Conservation (phyloP, 1,284 basidiomycete genomes). For the Microbotryum violaceum region DNA sequence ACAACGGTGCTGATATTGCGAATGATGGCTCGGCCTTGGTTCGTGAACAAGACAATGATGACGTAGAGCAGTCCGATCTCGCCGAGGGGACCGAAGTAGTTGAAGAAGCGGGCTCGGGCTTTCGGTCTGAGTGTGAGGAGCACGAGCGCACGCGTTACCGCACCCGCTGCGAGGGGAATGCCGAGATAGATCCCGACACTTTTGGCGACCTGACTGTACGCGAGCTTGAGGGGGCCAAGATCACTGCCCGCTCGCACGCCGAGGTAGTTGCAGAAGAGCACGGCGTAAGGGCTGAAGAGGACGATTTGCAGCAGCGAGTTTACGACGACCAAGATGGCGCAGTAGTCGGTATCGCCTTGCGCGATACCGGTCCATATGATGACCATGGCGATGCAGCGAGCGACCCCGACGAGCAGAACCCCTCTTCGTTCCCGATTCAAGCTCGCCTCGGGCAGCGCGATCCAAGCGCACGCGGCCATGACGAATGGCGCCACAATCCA, state of each 20-base stretch:
- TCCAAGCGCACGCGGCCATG: constrained; percentile 79
- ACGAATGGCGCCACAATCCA: constrained; percentile 61
- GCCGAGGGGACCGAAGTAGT: constrained; percentile 60
- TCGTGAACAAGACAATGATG: constrained; percentile 68
- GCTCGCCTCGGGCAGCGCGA: constrained; percentile 64
- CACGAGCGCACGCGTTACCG: constrained; percentile 43
- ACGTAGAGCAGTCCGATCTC: constrained; percentile 47
- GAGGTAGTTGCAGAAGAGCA: constrained; percentile 70
- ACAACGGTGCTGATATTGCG: constrained; percentile 64
- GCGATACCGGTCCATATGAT: constrained; percentile 78
- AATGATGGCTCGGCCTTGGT: constrained; percentile 55
- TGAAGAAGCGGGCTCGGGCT: constrained; percentile 59
- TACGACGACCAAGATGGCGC: constrained; percentile 57
- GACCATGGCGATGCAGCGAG: constrained; percentile 42
- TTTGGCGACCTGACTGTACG: constrained; percentile 60
- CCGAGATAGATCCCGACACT: constrained; percentile 23
- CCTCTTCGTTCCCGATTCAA: constrained; percentile 45
- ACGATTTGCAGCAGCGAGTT: constrained; percentile 57
- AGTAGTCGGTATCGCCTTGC: constrained; percentile 60
- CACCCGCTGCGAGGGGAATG: constrained; percentile 50
- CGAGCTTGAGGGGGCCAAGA: constrained; percentile 47
- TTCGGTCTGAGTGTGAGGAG: neutral
- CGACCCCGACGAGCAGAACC: constrained; percentile 56
- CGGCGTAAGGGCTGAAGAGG: constrained; percentile 64
- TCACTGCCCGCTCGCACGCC: constrained; percentile 44